phyloP scores from a whole-genome alignment of 1,284 basidiomycete species.

The Apiotrichum akiyoshidainum region DNA sequence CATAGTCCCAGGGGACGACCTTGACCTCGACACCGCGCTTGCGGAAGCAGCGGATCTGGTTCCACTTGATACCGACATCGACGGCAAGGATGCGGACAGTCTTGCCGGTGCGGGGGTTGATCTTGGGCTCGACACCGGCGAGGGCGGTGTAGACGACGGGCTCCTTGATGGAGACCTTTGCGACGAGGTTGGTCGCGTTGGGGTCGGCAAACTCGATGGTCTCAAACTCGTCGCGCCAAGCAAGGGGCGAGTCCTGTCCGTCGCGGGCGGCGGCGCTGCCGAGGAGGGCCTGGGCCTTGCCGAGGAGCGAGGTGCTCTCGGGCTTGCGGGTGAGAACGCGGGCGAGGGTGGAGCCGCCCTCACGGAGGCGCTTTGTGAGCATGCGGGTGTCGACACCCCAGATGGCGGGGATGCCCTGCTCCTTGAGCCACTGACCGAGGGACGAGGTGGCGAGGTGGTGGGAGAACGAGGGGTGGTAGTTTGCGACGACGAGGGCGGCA shows the following conservation, averaged over 20 bases:
- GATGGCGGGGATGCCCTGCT: constrained; percentile 90
- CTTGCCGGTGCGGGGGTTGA: constrained; percentile 74
- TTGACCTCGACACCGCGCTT: constrained; percentile 92
- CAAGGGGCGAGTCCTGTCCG: constrained; percentile 34
- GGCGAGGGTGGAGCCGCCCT: constrained; percentile 89
- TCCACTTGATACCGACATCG: constrained; percentile 99
- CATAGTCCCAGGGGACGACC: constrained; percentile 95
- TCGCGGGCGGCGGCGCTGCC: constrained; percentile 30
- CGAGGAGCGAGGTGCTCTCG: constrained; percentile 26
- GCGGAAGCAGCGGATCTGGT: constrained; percentile 96
- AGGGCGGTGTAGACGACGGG: constrained; percentile 66
- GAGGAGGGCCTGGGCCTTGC: constrained; percentile 29
- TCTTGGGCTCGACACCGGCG: constrained; percentile 55
- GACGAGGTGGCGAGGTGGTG: constrained; percentile 91
- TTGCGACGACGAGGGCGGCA: constrained; percentile 85
- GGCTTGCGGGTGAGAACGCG: constrained; percentile 67
- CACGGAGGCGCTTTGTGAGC: constrained; percentile 92
- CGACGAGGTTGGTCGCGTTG: constrained; percentile 87
- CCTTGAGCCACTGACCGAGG: constrained; percentile 88
- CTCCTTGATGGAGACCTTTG: constrained; percentile 70
- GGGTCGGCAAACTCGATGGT: constrained; percentile 83
- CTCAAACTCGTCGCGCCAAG: constrained; percentile 79
- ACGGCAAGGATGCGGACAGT: constrained; percentile 81
- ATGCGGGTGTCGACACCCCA: constrained; percentile 96
- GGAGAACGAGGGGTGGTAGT: constrained; percentile 91